Conservation (phyloP, 495 filamentous ascomycete species). For the Tuber umbilicatum region DNA sequence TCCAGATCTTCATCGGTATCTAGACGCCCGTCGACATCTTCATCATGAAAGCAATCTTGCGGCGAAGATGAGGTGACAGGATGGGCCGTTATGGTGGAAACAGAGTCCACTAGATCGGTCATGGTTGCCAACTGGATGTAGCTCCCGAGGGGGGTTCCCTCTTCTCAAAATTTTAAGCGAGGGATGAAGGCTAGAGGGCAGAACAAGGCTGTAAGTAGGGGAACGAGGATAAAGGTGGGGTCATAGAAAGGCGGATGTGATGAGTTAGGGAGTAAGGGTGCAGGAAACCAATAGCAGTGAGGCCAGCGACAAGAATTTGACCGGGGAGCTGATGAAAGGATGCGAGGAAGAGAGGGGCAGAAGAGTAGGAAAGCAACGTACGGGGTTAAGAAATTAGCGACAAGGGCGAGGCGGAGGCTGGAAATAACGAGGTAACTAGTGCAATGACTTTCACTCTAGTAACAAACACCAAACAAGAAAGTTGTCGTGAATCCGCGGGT, state of each 20-base stretch:
- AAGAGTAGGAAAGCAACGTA: conserved; percentile 5
- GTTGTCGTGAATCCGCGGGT: not conserved
- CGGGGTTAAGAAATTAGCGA: not conserved
- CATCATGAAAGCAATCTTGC: conserved; percentile 24
- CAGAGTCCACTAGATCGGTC: conserved; percentile 12
- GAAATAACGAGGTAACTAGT: not conserved
- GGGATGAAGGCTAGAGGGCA: not conserved
- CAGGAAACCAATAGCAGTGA: not conserved
- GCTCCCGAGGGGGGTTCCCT: not conserved
- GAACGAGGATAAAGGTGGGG: not conserved
- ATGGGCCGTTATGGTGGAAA: not conserved
- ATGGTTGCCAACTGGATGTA: not conserved
- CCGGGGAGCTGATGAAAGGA: not conserved
- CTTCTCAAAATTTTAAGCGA: not conserved
- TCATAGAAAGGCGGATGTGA: not conserved
- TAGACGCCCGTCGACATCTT: conserved; percentile 22
- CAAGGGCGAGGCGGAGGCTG: not conserved
- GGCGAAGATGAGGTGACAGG: conserved; percentile 5
- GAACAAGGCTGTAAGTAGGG: not conserved
- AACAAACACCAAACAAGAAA: not conserved
- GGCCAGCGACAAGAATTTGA: not conserved
- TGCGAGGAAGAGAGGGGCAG: conserved; percentile 5
- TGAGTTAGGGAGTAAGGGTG: not conserved
- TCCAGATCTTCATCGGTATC: conserved; percentile 34
- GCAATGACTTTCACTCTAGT: not conserved